Evolutionary conservation across 2,329 filamentous ascomycete species (phyloP).

Genomic region (Venturia asperata): DNA sequence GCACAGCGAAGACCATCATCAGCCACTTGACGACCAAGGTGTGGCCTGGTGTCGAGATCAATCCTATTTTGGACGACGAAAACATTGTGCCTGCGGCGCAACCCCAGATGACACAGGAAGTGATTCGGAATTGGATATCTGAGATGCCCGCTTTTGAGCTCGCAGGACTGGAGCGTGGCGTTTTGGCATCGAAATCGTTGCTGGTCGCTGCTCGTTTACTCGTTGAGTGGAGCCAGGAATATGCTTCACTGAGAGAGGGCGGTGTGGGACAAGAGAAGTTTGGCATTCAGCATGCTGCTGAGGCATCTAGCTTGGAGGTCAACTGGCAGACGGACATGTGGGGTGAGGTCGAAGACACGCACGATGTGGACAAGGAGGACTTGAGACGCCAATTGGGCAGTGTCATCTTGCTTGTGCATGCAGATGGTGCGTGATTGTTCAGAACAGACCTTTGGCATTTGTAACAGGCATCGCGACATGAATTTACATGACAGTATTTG

Average conservation of each 20-base stretch:
- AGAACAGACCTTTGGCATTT: neutral
- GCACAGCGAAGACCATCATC: slow-evolving; percentile 62
- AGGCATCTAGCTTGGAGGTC: slow-evolving; percentile 74
- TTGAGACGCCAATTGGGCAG: slow-evolving; percentile 80
- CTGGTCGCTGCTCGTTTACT: slow-evolving; percentile 69
- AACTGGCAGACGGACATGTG: slow-evolving; percentile 83
- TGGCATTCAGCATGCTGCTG: slow-evolving; percentile 74
- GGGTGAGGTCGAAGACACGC: slow-evolving; percentile 97
- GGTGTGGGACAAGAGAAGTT: slow-evolving; percentile 44
- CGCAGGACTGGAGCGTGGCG: slow-evolving; percentile 75
- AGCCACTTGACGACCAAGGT: slow-evolving; percentile 62
- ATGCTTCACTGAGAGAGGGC: slow-evolving; percentile 45
- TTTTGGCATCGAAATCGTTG: slow-evolving; percentile 80
- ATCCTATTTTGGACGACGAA: slow-evolving; percentile 70
- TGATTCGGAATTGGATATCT: slow-evolving; percentile 70
- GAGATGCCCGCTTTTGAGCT: slow-evolving; percentile 72
- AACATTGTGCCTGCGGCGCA: slow-evolving; percentile 72
- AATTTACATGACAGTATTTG: neutral
- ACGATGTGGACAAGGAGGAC: slow-evolving; percentile 93
- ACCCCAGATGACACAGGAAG: slow-evolving; percentile 63
- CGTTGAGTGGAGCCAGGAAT: slow-evolving; percentile 78
- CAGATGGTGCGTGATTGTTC: slow-evolving; percentile 20
- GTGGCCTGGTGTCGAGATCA: slow-evolving; percentile 76
- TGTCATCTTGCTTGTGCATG: slow-evolving; percentile 67
- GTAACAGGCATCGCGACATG: neutral